Evolutionary conservation across 2,329 filamentous ascomycete species (phyloP).

Genomic region (Calonectria hongkongensis): DNA sequence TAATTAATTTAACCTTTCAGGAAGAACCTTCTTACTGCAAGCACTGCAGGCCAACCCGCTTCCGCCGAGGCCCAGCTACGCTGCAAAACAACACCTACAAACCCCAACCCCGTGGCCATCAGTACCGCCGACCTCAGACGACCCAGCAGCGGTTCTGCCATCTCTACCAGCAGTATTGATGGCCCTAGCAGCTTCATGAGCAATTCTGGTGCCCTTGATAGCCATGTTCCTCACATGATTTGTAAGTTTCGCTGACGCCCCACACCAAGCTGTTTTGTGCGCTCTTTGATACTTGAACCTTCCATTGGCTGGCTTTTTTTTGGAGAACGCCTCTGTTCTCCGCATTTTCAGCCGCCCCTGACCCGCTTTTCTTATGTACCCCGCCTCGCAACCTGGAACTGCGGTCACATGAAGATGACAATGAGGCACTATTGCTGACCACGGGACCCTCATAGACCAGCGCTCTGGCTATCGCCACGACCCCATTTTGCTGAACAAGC

Average conservation of each 20-base stretch:
- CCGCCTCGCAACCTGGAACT: conserved; percentile 46
- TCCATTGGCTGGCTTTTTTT: conserved; percentile 48
- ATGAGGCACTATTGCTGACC: conserved; percentile 55
- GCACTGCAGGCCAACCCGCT: conserved; percentile 58
- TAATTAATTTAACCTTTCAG: conserved; percentile 58
- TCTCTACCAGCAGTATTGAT: conserved; percentile 58
- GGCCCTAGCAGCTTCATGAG: conserved; percentile 52
- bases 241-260: conserved; percentile 63
- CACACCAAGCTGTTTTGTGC: conserved; percentile 49
- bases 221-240: conserved; percentile 68
- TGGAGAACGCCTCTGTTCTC: conserved; percentile 54
- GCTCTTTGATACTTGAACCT: conserved; percentile 12
- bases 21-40: conserved; percentile 66
- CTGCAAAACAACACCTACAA: conserved; percentile 60
- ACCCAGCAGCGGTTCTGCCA: conserved; percentile 60
- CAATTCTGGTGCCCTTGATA: conserved; percentile 59
- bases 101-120: conserved; percentile 49
- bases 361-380: conserved; percentile 49
- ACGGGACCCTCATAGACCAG: conserved; percentile 60
- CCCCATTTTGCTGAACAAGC: conserved; percentile 56
- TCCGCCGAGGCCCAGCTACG: conserved; percentile 68
- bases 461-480: conserved; percentile 61
- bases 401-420: conserved; percentile 52
- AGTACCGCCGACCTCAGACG: conserved; percentile 62
- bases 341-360: conserved; percentile 53